phyloP scores from a whole-genome alignment of 2,329 filamentous ascomycete genomes.

The Ilyonectria mors-panacis region DNA sequence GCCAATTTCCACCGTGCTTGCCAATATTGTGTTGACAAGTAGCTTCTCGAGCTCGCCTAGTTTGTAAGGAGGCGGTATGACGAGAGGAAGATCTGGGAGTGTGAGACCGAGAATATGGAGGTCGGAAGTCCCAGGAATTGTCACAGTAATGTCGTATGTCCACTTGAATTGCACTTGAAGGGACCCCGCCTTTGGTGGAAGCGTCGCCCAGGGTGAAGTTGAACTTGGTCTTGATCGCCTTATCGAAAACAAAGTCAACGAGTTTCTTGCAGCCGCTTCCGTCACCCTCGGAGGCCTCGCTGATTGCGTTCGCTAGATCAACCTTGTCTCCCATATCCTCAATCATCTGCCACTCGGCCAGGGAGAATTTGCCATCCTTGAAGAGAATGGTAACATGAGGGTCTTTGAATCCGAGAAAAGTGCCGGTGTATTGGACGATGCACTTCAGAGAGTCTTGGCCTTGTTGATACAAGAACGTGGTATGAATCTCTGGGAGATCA shows the following conservation, averaged over 20 bases:
- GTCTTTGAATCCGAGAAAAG: constrained; percentile 1
- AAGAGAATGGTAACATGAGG: not conserved
- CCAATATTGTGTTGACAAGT: not conserved
- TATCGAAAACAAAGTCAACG: too few species aligned
- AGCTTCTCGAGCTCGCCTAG: not conserved
- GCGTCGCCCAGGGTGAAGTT: constrained; percentile 1
- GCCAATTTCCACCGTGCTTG: too few species aligned
- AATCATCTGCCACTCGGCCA: too few species aligned
- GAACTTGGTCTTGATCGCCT: not conserved
- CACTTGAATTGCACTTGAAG: constrained; percentile 1
- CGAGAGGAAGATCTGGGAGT: not conserved
- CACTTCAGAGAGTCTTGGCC: too few species aligned
- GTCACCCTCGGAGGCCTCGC: too few species aligned
- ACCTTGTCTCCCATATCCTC: too few species aligned
- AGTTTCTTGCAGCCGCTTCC: too few species aligned
- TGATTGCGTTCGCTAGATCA: too few species aligned
- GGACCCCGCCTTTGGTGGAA: not conserved
- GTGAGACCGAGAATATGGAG: not conserved
- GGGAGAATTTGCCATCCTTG: not conserved
- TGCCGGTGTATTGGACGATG: constrained; percentile 1
- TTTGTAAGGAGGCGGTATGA: constrained; percentile 3
- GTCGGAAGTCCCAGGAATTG: not conserved
- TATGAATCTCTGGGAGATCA: not conserved
- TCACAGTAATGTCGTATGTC: constrained; percentile 4
- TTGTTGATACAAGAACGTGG: too few species aligned